Base-by-base conservation (phyloP, 2,329 filamentous ascomycete genomes). In the Emergomyces pasteurianus region DNA sequence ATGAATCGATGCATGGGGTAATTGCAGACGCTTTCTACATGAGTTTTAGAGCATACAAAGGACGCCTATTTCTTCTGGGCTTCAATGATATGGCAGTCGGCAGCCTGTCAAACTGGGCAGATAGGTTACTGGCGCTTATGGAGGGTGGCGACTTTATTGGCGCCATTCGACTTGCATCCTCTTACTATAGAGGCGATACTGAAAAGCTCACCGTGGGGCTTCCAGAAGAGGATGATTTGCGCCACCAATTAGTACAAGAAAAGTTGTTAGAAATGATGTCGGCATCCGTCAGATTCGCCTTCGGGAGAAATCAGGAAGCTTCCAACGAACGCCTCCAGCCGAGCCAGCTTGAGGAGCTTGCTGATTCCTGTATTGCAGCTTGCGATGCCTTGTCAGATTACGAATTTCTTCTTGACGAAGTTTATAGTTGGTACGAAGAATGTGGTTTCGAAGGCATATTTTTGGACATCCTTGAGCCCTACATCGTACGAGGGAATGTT, bases 21-120 rank as follows among this genome's bases (percentile, higher is more conserved):
- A 90, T 97, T 55, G 92, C 92, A 8, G 94, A 99, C 78, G 94
- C 92, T 0, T 99, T 96, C 68, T 92, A 92, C 71, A 97, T 97
- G 90, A 96, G 92, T 73, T 92, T 97, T 75, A 90, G 89, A 69
- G 83, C 90, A 3, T 99, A 97, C 76, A 99, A 97, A 73, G 92
- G 94, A 5, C 84, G 92, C 36, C 80, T 96, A 42, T 99, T 99
- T 70, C 77, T 97, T 3, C 80, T 99, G 9, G 92, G 94, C n/a
- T 92, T 92, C 76, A 94, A 92, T 69, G 92, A 97, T 70, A 79
- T 96, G 47, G 90, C 90, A 0, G 89, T 97, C 55, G 94, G 94
- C 1, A 89, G 88, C 4, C 76, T 99, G 40, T 97, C 94, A 0
- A 99, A 99, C 67, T 99, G 94, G 94, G 92, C 94, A 2, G 94